phyloP scores from a whole-genome alignment of 306 rosid genomes.

The Cicer cuneatum region DNA sequence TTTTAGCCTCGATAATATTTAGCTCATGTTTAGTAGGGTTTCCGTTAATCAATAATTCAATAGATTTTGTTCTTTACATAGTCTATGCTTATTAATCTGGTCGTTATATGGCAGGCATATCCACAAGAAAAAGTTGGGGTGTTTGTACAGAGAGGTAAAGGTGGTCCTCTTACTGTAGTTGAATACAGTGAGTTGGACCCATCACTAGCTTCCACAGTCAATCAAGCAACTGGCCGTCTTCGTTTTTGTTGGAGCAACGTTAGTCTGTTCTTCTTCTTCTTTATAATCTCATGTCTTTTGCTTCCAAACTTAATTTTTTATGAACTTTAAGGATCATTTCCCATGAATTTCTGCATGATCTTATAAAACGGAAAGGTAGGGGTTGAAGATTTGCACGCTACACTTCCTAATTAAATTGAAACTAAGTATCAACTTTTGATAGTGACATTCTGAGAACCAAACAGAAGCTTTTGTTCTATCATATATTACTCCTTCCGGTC shows the following conservation, averaged over 20 bases:
- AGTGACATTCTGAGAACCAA: conserved; percentile 2
- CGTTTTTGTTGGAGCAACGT: conserved; percentile 99
- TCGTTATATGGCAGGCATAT: conserved; percentile 70
- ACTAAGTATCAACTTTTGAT: conserved; percentile 27
- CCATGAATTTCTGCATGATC: conserved; percentile 27
- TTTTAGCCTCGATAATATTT: background rate
- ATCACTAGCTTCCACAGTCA: conserved; percentile 80
- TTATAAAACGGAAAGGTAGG: conserved; percentile 31
- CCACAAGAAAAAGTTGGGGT: conserved; percentile 99
- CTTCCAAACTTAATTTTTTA: conserved; percentile 32
- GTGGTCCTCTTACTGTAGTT: conserved; percentile 94
- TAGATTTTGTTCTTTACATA: conserved; percentile 23
- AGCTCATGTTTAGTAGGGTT: background rate
- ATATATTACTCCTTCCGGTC: background rate
- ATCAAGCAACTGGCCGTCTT: conserved; percentile 95
- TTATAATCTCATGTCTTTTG: conserved; percentile 37
- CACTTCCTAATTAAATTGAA: conserved; percentile 35
- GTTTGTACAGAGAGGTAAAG: conserved; percentile 93
- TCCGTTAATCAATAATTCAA: background rate
- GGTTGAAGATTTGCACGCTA: conserved; percentile 35
- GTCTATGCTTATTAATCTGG: conserved; percentile 33
- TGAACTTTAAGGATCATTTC: conserved; percentile 28
- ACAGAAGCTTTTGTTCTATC: conserved; percentile 35
- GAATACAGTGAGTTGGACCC: conserved; percentile 93
- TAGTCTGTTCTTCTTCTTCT: conserved; percentile 45